phyloP scores from a whole-genome alignment of 768 basidiomycete genomes.

The Agaricus blazei region DNA sequence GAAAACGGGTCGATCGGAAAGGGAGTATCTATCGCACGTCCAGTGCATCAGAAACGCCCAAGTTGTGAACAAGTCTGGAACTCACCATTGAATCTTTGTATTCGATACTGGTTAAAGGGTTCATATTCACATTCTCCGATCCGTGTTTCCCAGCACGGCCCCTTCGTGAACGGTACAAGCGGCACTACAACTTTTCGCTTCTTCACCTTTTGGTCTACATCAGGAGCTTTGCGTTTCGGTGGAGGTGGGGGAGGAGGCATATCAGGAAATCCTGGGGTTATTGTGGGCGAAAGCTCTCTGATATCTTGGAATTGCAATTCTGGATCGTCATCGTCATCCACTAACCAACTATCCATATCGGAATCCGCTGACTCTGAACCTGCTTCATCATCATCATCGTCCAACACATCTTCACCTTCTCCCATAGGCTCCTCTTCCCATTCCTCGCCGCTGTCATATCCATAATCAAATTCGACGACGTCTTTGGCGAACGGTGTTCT shows the following conservation, averaged over 20 bases:
- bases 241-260: conserved; percentile 17
- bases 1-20: conserved; percentile 76
- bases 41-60: not conserved
- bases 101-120: conserved; percentile 67
- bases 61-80: not conserved
- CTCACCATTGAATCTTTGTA: conserved; percentile 82
- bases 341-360: conserved; percentile 75
- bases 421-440: conserved; percentile 90
- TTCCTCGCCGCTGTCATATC: conserved; percentile 91
- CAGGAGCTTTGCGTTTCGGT: conserved; percentile 66
- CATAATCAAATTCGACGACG: conserved; percentile 74
- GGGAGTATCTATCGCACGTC: conserved; percentile 51
- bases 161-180: conserved; percentile 75
- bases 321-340: conserved; percentile 65
- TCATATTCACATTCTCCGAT: conserved; percentile 67
- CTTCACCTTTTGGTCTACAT: conserved; percentile 49
- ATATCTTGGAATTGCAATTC: conserved; percentile 36
- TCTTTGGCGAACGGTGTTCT: conserved; percentile 83
- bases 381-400: conserved; percentile 63
- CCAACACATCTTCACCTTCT: conserved; percentile 70
- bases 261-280: conserved; percentile 27
- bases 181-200: conserved; percentile 75
- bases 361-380: conserved; percentile 62
- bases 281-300: conserved; percentile 25
- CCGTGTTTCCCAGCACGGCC: conserved; percentile 73